Evolutionary conservation across 768 basidiomycete species (phyloP).

Genomic region (Pleurotus tuber-regium): DNA sequence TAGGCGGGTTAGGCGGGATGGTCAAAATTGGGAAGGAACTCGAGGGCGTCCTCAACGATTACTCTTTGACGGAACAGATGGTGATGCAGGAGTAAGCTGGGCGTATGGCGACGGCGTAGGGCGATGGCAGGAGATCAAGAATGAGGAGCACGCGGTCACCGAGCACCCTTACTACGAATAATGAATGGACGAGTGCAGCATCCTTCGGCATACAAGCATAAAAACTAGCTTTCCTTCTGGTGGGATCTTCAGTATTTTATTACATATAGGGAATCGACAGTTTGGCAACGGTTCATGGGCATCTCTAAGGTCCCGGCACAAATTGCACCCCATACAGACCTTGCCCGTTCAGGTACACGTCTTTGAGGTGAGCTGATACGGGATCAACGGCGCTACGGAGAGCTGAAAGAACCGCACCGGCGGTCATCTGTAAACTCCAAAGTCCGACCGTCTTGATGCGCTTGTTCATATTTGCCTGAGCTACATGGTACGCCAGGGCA

Average conservation of each 20-base stretch:
- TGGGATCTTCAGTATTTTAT: no score
- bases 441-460: constrained; percentile 87
- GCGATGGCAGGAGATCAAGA: neutral
- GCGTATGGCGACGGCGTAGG: neutral
- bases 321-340: constrained; percentile 17
- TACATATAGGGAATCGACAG: no score
- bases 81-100: neutral
- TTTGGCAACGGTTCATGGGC: neutral
- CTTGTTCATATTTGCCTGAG: constrained; percentile 84
- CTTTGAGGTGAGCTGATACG: constrained; percentile 42
- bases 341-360: constrained; percentile 38
- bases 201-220: no score
- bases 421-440: constrained; percentile 95
- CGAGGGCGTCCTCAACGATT: neutral
- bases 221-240: no score
- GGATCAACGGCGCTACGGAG: constrained; percentile 79
- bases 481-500: constrained; percentile 93
- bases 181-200: neutral
- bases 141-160: neutral
- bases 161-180: neutral
- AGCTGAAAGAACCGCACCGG: constrained; percentile 78
- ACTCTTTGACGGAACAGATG: neutral
- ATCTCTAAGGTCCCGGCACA: neutral
- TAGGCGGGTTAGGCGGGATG: no score
- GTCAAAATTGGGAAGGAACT: no score